Evolutionary conservation across 2,329 filamentous ascomycete species (phyloP), one percentile per base, ranked within the genome.

Genomic region (Plenodomus lindquistii): DNA sequence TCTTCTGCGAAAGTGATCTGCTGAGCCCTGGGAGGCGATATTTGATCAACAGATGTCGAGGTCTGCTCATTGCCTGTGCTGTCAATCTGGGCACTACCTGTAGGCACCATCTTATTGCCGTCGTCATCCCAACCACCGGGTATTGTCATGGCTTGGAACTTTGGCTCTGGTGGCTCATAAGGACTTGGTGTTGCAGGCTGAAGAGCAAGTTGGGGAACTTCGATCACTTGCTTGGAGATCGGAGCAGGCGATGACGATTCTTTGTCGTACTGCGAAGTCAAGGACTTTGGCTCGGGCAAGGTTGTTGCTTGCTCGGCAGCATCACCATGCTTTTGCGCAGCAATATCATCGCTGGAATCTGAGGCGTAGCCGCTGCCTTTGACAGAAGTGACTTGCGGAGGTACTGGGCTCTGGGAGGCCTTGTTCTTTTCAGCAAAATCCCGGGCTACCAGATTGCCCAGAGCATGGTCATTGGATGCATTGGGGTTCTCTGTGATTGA

Each of bases 311-410:
- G 44, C 21, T 59, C 27, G 11, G 57, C 13, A 50, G 37, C 7
- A 35, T 34, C 11, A 54, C 48, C 21, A 37, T 48, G 13, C 39
- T 58, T 59, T 20, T 50, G 47, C 7, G 40, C 22, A 27, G 45
- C 50, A 9, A 51, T 48, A 22, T 53, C 55, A 10, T 65, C 59
- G 45, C 65, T 69, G n/a, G 79, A 83, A 49, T 87, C 84, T 13
- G 85, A 88, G 13, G 78, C 72, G 55, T 88, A 85, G 1, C 83
- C 85, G 46, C 73, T 81, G 9, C 82, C 84, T 63, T 91, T 86
- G 16, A 87, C 81, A 1, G 85, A 85, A 0, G 86, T 87, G 11
- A 89, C 85, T 15, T 89, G 80, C 1, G 86, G 86, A 4, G 88
- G 85, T 27, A 91, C 68, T 15, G 89, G 87, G 53, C 88, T 83